Conservation (phyloP, 495 filamentous ascomycete species). For the Trichodelitschia bisporula region DNA sequence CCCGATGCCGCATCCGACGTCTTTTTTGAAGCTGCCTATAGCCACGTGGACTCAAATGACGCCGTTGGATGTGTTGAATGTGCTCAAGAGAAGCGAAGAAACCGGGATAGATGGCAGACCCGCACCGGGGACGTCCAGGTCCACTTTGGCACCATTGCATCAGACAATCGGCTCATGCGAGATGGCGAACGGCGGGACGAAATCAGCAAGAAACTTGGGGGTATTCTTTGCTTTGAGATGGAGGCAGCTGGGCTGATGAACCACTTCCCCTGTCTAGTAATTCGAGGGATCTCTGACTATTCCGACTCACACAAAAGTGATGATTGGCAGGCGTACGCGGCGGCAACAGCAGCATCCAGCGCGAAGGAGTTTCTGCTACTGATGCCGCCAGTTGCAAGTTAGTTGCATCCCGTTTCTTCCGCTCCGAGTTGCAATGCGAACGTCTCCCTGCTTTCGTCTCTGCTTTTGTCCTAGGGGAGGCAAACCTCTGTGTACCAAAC, state of each 20-base stretch:
- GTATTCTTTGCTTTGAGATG: no score
- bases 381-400: no score
- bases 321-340: conserved; percentile 16
- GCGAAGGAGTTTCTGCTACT: conserved; percentile 2
- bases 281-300: conserved; percentile 17
- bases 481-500: no score
- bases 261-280: conserved; percentile 13
- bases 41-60: conserved; percentile 5
- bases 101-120: conserved; percentile 5
- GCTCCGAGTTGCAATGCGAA: no score
- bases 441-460: no score
- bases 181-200: conserved; percentile 6
- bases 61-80: conserved; percentile 5
- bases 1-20: conserved; percentile 3
- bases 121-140: conserved; percentile 8
- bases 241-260: no score
- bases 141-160: conserved; percentile 20
- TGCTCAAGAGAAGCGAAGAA: conserved; percentile 1
- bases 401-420: no score
- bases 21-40: conserved; percentile 7
- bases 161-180: conserved; percentile 17
- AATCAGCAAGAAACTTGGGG: conserved; percentile 3
- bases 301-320: no score
- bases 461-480: no score
- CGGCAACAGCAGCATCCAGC: conserved; percentile 3